Conservation (phyloP, 768 basidiomycete species). For the Dioszegia crocea region DNA sequence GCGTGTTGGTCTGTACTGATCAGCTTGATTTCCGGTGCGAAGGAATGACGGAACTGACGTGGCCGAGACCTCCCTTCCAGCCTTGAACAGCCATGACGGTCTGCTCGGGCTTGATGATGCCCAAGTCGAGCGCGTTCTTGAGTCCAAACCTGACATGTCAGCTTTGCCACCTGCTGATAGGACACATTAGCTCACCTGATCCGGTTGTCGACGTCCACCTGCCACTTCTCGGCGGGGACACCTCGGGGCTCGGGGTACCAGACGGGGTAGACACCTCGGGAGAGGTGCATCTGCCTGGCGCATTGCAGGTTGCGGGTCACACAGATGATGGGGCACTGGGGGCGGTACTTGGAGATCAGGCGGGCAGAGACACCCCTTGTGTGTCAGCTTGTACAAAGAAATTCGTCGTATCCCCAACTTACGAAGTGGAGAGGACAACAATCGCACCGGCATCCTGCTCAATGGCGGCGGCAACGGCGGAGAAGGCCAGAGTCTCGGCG, state of each 20-base stretch:
- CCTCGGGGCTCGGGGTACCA: constrained; percentile 95
- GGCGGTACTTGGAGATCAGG: constrained; percentile 92
- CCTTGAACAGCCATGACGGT: constrained; percentile 95
- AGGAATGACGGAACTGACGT: constrained; percentile 49
- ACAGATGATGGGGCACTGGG: constrained; percentile 86
- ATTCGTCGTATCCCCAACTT: neutral
- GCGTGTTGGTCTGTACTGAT: constrained; percentile 46
- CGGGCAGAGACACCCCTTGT: constrained; percentile 84
- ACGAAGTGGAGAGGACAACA: constrained; percentile 83
- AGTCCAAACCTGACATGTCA: constrained; percentile 61
- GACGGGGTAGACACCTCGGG: constrained; percentile 95
- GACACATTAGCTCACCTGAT: constrained; percentile 54
- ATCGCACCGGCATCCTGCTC: constrained; percentile 95
- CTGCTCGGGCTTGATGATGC: constrained; percentile 79
- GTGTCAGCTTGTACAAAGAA: neutral
- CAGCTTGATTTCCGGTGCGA: neutral
- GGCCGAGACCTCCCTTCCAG: constrained; percentile 97
- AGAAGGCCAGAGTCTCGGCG: constrained; percentile 90
- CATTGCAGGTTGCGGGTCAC: constrained; percentile 96
- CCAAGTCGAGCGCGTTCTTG: constrained; percentile 72
- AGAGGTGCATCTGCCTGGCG: constrained; percentile 90
- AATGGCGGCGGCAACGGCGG: constrained; percentile 87
- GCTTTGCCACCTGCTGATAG: too few species aligned
- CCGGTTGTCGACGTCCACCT: constrained; percentile 69
- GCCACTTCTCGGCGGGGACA: constrained; percentile 84